Base-by-base conservation (phyloP, 2,329 filamentous ascomycete species). In the Aspergillus costaricaensis region DNA sequence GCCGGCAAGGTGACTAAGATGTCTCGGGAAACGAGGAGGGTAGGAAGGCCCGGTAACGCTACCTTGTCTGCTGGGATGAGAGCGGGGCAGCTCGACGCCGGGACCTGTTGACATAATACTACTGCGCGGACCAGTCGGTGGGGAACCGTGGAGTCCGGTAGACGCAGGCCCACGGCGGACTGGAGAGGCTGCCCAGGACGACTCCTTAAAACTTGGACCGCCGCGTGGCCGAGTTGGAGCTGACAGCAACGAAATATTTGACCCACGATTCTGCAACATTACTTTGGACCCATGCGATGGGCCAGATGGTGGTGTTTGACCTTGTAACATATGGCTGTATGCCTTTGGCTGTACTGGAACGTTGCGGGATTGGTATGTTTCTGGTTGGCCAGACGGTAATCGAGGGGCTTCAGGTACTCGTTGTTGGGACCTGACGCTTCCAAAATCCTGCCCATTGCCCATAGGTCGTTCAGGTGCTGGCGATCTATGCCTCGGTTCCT, bases 191-290 rank as follows among this genome's bases (percentile, higher is more conserved):
- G 65, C 47, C 69, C 76, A 77, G 21, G 72, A 63, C 44, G 69
- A 71, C 17, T 75, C 73, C 57, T 77, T 72, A 21, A 73, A 71
- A 55, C 66, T 70, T 32, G 71, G 60, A 41, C 70, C 74, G 49
- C 79, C 79, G 38, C 79, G 79, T 48, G 81, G 80, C 14, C 79
- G 74, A 9, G 79, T 81, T n/a, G 80, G 80, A 23, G 79, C 80
- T 30, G 77, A 76, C 12, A 81, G 66, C n/a, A 81, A 62, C 30
- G 78, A 76, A 44, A 75, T 67, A 59, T 73, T 78, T 5, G 72
- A 68, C 9, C 72, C 72, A 14, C 79, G 77, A 65, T 65, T 72
- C 39, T 77, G 75, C 12, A 74, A 67, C 54, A 74, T 66, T 8
- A 72, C 70, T 54, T 72, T 75, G 17, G 74, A 65, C 19, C 70